Base-by-base conservation (phyloP, 2,329 filamentous ascomycete genomes). In the Mycosphaerella arachidis region DNA sequence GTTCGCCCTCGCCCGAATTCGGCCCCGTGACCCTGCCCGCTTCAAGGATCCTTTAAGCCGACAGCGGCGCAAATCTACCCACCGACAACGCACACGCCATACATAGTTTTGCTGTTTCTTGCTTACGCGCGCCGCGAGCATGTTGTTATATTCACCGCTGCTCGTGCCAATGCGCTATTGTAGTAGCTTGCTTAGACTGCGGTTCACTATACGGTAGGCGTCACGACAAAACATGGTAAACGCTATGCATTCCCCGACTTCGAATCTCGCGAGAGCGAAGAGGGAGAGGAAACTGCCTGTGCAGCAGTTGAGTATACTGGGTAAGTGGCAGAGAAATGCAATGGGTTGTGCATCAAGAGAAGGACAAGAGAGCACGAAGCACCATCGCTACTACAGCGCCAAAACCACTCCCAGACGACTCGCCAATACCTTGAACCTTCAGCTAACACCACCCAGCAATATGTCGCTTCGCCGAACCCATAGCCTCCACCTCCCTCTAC, bases 401-500 rank as follows among this genome's bases (percentile, higher is more conserved):
- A 40, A 13, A 48, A 35, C 43, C 40, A 35, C 45, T 20, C 27
- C 52, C 52, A 33, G 6, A 31, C 13, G 13, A 9, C 9, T 27
- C 40, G 18, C 24, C 48, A 57, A 27, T 18, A 29, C 20, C 56
- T 55, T 57, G 55, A 48, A 37, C 51, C 24, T 20, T 6, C 30
- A 35, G 35, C 54, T 54, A 24, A 43, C 55, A 30, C 6, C 8
- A 33, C 16, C 33, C 69, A 95, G 92, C 91, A 75, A 91, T 96
- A 81, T 93, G 93, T 72, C 91, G 92, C 63, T 86, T 97, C 68
- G 90, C 92, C 62, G 92, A 97, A 76, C 92, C 92, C 27, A 92
- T 97, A 68, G 91, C 92, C 56, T 84, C 95, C 64, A 96, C 92
- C 2, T 93, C 90, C 72, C 92, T 96, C 74, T 96, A 93, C 70